Percentiles rank a stretch among this genome's conserved stretches.
phyloP scores from a whole-genome alignment of 75 land plant species.

The Cupressus sempervirens region DNA sequence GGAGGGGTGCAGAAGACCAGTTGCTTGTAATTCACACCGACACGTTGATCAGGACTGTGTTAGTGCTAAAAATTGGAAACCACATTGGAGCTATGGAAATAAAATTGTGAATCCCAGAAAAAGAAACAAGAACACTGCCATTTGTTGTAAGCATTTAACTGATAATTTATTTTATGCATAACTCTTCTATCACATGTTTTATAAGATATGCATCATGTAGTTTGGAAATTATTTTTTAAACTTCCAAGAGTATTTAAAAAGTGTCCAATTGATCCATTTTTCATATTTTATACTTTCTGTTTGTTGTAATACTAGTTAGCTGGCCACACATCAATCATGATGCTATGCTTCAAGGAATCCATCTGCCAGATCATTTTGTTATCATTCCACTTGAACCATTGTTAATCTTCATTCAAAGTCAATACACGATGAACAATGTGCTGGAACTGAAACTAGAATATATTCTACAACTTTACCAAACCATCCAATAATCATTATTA shows the following conservation, averaged over 20 bases:
- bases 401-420: not conserved
- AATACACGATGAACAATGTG: not conserved
- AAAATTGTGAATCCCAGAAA: not conserved
- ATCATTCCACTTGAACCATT: not conserved
- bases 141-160: not conserved
- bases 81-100: not conserved
- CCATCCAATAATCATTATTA: not conserved
- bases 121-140: not conserved
- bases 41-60: slow-evolving; percentile 13
- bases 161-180: not conserved
- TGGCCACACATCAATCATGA: not conserved
- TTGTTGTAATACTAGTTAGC: not conserved
- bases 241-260: not conserved
- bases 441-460: not conserved
- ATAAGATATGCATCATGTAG: not conserved
- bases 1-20: slow-evolving; percentile 27
- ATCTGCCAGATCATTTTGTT: not conserved
- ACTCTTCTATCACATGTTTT: not conserved
- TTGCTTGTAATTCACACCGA: slow-evolving; percentile 28
- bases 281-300: not conserved
- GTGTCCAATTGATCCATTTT: not conserved
- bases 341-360: not conserved
- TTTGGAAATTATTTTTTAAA: not conserved
- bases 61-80: slow-evolving; percentile 8
- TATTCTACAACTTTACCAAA: not conserved